Conservation (phyloP, 768 basidiomycete species). For the Boletus rubropictus region DNA sequence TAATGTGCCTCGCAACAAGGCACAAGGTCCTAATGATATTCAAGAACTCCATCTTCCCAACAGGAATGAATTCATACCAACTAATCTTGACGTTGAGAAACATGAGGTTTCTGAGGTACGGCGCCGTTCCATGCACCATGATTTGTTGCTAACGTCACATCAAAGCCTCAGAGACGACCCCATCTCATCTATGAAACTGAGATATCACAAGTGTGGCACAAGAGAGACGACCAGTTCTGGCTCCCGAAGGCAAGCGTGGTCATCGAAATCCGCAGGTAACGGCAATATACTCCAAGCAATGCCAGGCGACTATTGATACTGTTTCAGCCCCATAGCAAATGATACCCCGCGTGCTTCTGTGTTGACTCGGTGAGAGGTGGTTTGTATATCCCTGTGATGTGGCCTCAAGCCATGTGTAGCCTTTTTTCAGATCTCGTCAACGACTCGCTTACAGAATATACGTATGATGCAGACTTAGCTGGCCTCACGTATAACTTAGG, state of each 20-base stretch:
- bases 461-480: constrained; percentile 90
- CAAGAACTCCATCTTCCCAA: constrained; percentile 71
- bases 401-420: constrained; percentile 31
- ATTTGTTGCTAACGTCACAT: constrained; percentile 1
- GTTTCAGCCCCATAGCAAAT: constrained; percentile 50
- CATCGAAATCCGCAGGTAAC: constrained; percentile 71
- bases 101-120: constrained; percentile 57
- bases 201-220: constrained; percentile 82
- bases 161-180: constrained; percentile 69
- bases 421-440: constrained; percentile 80
- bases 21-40: constrained; percentile 56
- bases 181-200: constrained; percentile 67
- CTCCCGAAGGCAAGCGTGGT: constrained; percentile 80
- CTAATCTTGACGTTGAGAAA: constrained; percentile 79
- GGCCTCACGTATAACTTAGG: constrained; percentile 72
- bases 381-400: not conserved
- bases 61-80: constrained; percentile 88
- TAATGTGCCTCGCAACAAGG: constrained; percentile 36
- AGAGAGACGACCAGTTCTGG: constrained; percentile 97
- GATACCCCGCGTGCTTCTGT: constrained; percentile 64
- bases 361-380: constrained; percentile 53
- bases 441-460: constrained; percentile 84
- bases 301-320: not conserved
- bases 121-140: not conserved
- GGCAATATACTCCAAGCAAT: not conserved